These are phyloP conservation scores for Phaeodactylum tricornutum DNA, from an alignment of 108 stramenopile species.

Conservation along the genomic window DNA sequence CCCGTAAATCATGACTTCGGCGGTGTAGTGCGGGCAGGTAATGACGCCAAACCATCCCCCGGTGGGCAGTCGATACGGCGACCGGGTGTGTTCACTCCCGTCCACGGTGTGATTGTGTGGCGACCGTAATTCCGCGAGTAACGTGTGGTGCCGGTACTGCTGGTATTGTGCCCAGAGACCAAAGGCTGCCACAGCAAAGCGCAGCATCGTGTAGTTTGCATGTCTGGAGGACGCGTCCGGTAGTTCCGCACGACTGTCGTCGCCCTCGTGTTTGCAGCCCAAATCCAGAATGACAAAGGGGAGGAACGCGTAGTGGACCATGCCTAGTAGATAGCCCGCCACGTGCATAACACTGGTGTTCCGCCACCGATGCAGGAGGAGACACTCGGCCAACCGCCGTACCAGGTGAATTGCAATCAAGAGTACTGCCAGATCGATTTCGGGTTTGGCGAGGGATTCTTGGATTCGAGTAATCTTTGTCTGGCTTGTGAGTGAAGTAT, in stretches of 20 bases:
- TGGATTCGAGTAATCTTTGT: neutral
- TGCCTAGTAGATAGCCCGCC: slow-evolving; percentile 53
- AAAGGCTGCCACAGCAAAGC: slow-evolving; percentile 6
- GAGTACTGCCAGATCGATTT: too few species aligned
- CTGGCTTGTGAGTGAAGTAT: neutral
- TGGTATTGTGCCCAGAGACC: slow-evolving; percentile 49
- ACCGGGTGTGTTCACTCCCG: neutral
- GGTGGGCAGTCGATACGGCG: slow-evolving; percentile 27
- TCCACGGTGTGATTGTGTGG: neutral
- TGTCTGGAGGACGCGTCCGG: neutral
- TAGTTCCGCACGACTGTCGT: neutral
- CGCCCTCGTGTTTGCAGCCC: neutral
- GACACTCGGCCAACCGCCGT: slow-evolving; percentile 46
- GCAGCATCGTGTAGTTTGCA: neutral
- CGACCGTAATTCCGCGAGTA: slow-evolving; percentile 34
- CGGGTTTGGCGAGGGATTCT: too few species aligned
- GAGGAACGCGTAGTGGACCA: slow-evolving; percentile 49
- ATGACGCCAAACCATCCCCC: slow-evolving; percentile 48
- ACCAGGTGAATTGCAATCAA: slow-evolving; percentile 17
- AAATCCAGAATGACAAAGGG: slow-evolving; percentile 42
- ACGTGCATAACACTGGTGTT: slow-evolving; percentile 47
- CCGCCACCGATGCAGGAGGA: slow-evolving; percentile 37
- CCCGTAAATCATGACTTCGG: slow-evolving; percentile 60
- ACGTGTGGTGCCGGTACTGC: slow-evolving; percentile 49
- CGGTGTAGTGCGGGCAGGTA: slow-evolving; percentile 64